Evolutionary conservation across 441 rosid species (phyloP).

Genomic region (Erysimum cheiri): DNA sequence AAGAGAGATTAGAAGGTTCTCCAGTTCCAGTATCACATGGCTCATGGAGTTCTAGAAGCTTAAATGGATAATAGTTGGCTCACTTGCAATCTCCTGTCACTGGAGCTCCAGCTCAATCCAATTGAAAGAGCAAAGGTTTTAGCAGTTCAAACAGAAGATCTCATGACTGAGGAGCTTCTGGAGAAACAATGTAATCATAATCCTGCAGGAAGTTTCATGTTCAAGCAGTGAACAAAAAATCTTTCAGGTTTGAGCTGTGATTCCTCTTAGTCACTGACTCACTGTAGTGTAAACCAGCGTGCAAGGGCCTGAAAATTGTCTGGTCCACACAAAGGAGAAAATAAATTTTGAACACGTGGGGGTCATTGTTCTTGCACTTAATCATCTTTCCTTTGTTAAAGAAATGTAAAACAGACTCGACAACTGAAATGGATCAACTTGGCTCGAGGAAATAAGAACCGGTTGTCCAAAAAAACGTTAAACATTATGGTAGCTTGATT

Average conservation of each 20-base stretch:
- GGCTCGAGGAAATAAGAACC: too few relatives aligned
- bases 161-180: not conserved
- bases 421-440: not conserved
- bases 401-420: not conserved
- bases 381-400: not conserved
- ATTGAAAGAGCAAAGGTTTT: not conserved
- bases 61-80: not conserved
- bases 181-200: not conserved
- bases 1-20: conserved; percentile 1
- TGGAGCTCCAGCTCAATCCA: not conserved
- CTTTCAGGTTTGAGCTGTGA: too few relatives aligned
- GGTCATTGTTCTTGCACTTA: not conserved
- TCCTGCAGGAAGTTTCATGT: not conserved
- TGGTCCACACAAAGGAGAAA: too few relatives aligned
- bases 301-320: not conserved
- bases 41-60: not conserved
- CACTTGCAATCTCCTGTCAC: not conserved
- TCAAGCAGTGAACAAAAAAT: not conserved
- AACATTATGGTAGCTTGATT: too few relatives aligned
- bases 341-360: not conserved
- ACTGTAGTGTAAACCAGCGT: not conserved
- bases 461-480: too few relatives aligned
- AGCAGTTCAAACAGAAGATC: not conserved
- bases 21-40: not conserved
- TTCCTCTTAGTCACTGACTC: too few relatives aligned